Base-by-base conservation (phyloP, 345 rosid species). In the Triadica sebifera region DNA sequence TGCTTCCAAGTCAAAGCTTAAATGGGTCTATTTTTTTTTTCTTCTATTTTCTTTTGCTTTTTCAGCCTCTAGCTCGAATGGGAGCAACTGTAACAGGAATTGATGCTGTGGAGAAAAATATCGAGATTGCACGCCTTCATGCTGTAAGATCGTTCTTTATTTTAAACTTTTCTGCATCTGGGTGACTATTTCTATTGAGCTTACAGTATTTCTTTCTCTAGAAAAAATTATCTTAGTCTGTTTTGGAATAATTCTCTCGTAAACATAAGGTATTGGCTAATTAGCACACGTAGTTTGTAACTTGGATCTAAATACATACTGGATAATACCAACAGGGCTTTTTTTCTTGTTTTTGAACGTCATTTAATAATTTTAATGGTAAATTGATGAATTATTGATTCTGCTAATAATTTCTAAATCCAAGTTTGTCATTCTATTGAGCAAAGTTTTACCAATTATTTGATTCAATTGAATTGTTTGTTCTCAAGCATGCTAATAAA, bases 21-120 rank as follows among this genome's bases (percentile, higher is more conserved):
- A 58, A 37, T 56, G 25, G 39, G 57, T 38, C 77, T 65, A 47
- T 56, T 50, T 29, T 46, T 38, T 58, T 10, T 22, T 24, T 19
- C 59, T 55, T 25, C 19, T 20, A 7, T 52, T 69, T 69, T 83
- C 34, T 66, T 74, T 72, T 76, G 41, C 68, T 57, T 68, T 62
- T 81, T 71, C 87, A 95, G 99, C 98, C 99, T n/a, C 81, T 93
- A 79, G 98, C 99, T 72, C 84, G 97, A 81, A 85, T 95, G 96
- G 98, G 99, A 81, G 99, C 99, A 75, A 82, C 86, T 67, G 97
- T 95, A 68, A 91, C 93, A 15, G 98, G 98, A 60, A 61, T 95
- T 69, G 99, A 95, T 88, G 98, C 98, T 38, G 90, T 90, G 73
- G 96, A 93, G 77, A 93, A 93, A 81, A 93, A 93, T 83, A 75